Evolutionary conservation across 2,329 filamentous ascomycete genomes (phyloP).

Genomic region (Lasiodiplodia theobromae): DNA sequence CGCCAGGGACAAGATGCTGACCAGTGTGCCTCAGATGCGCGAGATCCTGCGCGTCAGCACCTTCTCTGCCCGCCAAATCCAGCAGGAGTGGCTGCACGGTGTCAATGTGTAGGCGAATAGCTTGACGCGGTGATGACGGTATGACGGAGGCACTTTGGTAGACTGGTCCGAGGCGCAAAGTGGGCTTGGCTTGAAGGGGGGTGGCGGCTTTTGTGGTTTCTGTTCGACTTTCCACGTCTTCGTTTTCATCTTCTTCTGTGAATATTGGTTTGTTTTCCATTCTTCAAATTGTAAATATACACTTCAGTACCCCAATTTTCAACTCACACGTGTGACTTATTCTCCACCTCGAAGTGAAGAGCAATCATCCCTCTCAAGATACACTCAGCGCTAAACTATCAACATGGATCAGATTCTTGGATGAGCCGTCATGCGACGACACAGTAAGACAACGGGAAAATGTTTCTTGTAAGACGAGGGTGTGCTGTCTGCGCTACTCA

Average conservation of each 20-base stretch:
- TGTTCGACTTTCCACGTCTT: not conserved
- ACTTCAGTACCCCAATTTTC: not conserved
- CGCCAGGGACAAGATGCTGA: conserved; percentile 51
- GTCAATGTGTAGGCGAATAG: conserved; percentile 47
- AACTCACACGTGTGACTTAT: too few species aligned
- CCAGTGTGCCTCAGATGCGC: conserved; percentile 57
- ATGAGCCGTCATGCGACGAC: too few species aligned
- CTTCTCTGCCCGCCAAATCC: conserved; percentile 54
- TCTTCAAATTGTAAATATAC: not conserved
- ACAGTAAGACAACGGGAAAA: too few species aligned
- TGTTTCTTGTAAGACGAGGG: too few species aligned
- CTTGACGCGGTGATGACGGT: not conserved
- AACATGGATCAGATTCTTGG: too few species aligned
- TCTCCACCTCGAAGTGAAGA: too few species aligned
- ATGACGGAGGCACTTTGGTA: not conserved
- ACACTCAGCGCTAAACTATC: too few species aligned
- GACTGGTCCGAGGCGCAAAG: not conserved
- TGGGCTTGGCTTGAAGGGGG: too few species aligned
- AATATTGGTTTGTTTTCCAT: not conserved
- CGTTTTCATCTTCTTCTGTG: not conserved
- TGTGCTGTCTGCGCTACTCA: too few species aligned
- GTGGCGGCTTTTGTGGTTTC: not conserved
- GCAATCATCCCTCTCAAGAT: too few species aligned
- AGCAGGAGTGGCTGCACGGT: conserved; percentile 57
- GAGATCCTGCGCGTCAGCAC: conserved; percentile 54